Evolutionary conservation across 2,329 filamentous ascomycete genomes (phyloP).

Genomic region (Fusarium sp.): DNA sequence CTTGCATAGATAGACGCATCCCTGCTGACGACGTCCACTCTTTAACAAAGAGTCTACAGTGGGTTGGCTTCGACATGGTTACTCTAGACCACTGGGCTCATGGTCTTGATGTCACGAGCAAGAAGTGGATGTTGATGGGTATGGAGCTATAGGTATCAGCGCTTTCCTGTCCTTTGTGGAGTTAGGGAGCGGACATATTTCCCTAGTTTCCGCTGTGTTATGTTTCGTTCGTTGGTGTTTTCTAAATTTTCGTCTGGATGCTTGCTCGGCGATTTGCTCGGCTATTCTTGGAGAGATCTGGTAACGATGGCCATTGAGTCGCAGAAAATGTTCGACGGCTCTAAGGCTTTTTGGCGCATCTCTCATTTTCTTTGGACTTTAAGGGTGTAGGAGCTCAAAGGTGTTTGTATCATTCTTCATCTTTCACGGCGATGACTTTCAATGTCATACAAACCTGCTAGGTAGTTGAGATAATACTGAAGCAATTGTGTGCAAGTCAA

Average conservation of each 20-base stretch:
- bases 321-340: constrained; percentile 22
- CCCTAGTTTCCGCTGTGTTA: constrained; percentile 28
- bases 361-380: constrained; percentile 15
- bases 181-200: constrained; percentile 30
- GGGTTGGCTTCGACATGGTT: constrained; percentile 89
- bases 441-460: constrained; percentile 8
- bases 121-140: constrained; percentile 84
- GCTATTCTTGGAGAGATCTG: constrained; percentile 18
- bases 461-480: constrained; percentile 26
- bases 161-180: constrained; percentile 28
- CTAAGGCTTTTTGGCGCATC: constrained; percentile 26
- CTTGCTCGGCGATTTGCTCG: constrained; percentile 20
- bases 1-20: constrained; percentile 80
- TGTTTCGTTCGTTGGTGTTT: constrained; percentile 28
- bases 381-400: constrained; percentile 27
- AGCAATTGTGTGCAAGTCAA: background rate
- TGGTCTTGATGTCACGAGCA: constrained; percentile 72
- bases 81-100: constrained; percentile 81
- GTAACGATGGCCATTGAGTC: constrained; percentile 34
- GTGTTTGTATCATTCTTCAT: constrained; percentile 13
- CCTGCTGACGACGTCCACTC: constrained; percentile 69
- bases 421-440: constrained; percentile 10
- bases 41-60: constrained; percentile 84
- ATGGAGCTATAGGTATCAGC: constrained; percentile 78
- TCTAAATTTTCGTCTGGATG: constrained; percentile 22